These are phyloP conservation scores for Plasmodium relictum DNA, from an alignment of 169 alveolate species.

Conservation along the genomic window DNA sequence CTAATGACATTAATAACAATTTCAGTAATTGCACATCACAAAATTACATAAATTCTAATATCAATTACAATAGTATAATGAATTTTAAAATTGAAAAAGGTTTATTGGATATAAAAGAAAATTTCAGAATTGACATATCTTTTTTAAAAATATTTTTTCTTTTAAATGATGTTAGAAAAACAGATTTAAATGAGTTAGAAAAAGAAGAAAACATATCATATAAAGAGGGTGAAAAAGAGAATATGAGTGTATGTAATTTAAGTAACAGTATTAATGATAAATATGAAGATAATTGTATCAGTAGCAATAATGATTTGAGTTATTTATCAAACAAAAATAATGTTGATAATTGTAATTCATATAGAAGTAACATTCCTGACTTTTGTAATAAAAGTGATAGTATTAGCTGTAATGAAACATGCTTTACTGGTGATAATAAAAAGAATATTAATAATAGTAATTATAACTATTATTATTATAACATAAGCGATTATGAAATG, in stretches of 20 bases:
- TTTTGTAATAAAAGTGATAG: background rate
- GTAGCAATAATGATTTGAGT: background rate
- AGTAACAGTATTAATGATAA: background rate
- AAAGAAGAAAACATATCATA: background rate
- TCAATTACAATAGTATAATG: background rate
- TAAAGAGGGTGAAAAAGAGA: background rate
- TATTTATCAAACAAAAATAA: background rate
- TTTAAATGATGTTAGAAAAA: constrained; percentile 12
- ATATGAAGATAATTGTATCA: background rate
- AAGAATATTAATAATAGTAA: background rate
- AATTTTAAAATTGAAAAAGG: constrained; percentile 37
- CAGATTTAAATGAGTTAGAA: background rate
- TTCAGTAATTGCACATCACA: background rate
- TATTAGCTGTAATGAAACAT: background rate
- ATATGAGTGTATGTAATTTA: background rate
- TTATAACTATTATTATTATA: background rate
- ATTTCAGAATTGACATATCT: constrained; percentile 63
- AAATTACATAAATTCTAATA: background rate
- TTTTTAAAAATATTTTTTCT: constrained; percentile 48
- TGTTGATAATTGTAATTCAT: background rate
- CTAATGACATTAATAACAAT: background rate
- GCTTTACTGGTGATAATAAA: background rate
- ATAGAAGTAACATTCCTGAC: background rate
- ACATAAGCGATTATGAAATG: background rate
- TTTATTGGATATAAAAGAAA: constrained; percentile 62